phyloP scores from a whole-genome alignment of 176 grass and related monocot genomes.

The Bolboschoenus planiculmis region DNA sequence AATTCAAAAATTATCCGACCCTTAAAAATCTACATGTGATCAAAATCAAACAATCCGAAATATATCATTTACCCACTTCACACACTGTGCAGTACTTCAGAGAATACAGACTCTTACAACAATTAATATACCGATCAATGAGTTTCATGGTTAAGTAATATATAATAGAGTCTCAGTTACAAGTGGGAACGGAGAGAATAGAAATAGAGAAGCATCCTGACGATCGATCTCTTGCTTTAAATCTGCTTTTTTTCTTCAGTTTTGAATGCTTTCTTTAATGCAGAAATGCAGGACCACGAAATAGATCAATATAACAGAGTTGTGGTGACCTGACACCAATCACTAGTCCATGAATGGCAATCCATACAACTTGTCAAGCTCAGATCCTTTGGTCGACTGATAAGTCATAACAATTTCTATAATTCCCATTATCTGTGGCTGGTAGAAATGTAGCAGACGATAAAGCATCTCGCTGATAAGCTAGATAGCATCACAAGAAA shows the following conservation, averaged over 20 bases:
- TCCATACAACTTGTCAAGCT: constrained; percentile 15
- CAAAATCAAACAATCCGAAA: no score
- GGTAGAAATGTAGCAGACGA: not conserved
- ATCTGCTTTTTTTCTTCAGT: constrained; percentile 7
- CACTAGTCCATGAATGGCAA: constrained; percentile 23
- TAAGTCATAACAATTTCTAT: not conserved
- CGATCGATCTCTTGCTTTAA: not conserved
- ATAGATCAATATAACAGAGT: constrained; percentile 21
- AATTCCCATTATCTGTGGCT: not conserved
- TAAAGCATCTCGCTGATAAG: not conserved
- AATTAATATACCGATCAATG: no score
- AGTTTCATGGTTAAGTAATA: no score
- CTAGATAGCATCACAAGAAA: not conserved
- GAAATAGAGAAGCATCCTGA: not conserved
- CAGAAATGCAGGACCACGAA: constrained; percentile 18
- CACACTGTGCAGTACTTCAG: no score
- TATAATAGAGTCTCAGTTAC: not conserved
- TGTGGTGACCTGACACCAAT: constrained; percentile 28
- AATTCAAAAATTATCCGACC: no score
- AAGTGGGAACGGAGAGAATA: not conserved
- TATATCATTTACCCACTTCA: no score
- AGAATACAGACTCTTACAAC: no score
- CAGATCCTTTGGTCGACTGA: not conserved
- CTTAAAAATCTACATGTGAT: no score
- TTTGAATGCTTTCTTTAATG: constrained; percentile 27